Conservation (phyloP, 768 basidiomycete species). For the Pleurotus eryngii region DNA sequence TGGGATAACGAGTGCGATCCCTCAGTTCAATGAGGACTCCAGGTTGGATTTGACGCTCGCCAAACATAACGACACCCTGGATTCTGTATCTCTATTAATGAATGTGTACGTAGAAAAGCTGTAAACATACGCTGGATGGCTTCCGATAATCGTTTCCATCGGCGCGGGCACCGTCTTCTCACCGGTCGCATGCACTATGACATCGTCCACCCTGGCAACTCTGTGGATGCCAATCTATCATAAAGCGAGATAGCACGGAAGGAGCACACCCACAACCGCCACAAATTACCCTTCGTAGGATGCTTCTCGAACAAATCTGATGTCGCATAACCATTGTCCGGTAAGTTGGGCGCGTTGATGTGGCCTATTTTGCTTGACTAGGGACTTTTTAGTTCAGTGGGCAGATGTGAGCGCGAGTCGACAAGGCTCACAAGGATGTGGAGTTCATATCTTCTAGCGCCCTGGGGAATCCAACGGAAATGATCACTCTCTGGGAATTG, state of each 20-base stretch:
- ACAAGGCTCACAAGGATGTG: conserved; percentile 23
- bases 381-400: conserved; percentile 1
- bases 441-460: conserved; percentile 27
- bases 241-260: background rate
- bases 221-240: conserved; percentile 15
- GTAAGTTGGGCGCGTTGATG: conserved; percentile 24
- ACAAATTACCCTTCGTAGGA: conserved; percentile 36
- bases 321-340: conserved; percentile 36
- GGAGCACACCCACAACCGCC: conserved; percentile 32
- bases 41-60: conserved; percentile 31
- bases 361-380: conserved; percentile 15
- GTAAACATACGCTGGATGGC: conserved; percentile 23
- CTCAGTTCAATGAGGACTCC: conserved; percentile 31
- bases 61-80: conserved; percentile 40
- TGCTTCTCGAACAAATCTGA: conserved; percentile 41
- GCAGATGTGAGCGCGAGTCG: background rate
- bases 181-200: conserved; percentile 22
- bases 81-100: conserved; percentile 14
- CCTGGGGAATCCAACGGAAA: conserved; percentile 27
- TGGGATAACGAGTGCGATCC: conserved; percentile 21
- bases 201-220: conserved; percentile 34
- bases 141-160: conserved; percentile 21
- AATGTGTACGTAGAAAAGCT: background rate
- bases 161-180: conserved; percentile 28
- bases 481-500: conserved; percentile 15